Conservation (phyloP, 2,329 filamentous ascomycete species). For the Neofusicoccum cordaticola region DNA sequence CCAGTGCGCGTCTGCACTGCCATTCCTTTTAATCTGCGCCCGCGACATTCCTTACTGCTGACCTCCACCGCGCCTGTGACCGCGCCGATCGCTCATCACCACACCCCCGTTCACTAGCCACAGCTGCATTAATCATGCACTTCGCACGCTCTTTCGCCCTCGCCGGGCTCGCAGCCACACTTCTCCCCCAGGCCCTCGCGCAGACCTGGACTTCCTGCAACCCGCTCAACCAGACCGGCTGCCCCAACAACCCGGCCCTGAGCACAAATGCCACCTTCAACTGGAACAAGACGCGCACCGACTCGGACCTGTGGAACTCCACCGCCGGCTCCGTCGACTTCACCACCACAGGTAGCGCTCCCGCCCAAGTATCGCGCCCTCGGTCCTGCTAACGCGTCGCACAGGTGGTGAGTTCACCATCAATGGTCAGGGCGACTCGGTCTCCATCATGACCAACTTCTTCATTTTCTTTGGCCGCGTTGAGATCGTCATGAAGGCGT, state of each 20-base stretch:
- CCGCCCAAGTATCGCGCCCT: not conserved
- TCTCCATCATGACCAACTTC: slow-evolving; percentile 66
- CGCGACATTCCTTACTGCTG: slow-evolving; percentile 2
- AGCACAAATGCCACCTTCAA: slow-evolving; percentile 55
- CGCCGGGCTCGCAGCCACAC: slow-evolving; percentile 34
- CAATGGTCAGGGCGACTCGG: slow-evolving; percentile 66
- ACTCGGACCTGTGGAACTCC: slow-evolving; percentile 59
- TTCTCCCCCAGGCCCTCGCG: slow-evolving; percentile 52
- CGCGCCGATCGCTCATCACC: slow-evolving; percentile 6
- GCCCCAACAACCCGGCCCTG: slow-evolving; percentile 69
- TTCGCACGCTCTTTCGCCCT: slow-evolving; percentile 27
- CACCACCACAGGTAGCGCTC: slow-evolving; percentile 41
- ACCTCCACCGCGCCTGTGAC: slow-evolving; percentile 1
- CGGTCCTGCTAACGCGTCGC: not conserved
- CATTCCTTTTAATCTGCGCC: slow-evolving; percentile 11
- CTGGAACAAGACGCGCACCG: slow-evolving; percentile 51
- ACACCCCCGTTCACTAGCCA: slow-evolving; percentile 10
- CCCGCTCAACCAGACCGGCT: slow-evolving; percentile 65
- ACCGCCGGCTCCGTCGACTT: slow-evolving; percentile 65
- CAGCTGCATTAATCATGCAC: slow-evolving; percentile 13
- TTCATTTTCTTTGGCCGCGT: slow-evolving; percentile 56
- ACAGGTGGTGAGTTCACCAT: slow-evolving; percentile 70
- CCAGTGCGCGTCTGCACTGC: slow-evolving; percentile 10
- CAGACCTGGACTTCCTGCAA: slow-evolving; percentile 79
- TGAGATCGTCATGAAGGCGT: slow-evolving; percentile 47